Conservation (phyloP, 495 filamentous ascomycete species). For the Penicillium ochrochloron region DNA sequence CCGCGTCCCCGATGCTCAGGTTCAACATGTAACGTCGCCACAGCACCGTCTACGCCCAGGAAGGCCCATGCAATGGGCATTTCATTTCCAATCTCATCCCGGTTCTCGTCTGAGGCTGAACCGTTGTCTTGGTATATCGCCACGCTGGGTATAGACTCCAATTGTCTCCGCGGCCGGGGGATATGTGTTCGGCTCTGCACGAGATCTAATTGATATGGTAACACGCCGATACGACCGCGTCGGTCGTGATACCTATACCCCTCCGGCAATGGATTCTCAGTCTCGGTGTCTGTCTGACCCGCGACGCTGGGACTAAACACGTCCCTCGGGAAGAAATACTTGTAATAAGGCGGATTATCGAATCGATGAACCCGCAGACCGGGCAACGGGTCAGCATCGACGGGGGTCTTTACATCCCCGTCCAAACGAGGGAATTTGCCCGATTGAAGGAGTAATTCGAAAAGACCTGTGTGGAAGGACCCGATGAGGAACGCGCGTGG, state of each 20-base stretch:
- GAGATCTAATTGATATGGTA: constrained; percentile 37
- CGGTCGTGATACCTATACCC: constrained; percentile 40
- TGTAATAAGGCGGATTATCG: constrained; percentile 41
- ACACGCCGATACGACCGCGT: constrained; percentile 30
- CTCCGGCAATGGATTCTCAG: constrained; percentile 27
- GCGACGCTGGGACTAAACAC: constrained; percentile 17
- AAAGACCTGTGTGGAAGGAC: constrained; percentile 39
- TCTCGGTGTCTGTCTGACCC: background rate
- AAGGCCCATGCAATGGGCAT: constrained; percentile 51
- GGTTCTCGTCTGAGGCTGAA: too few relatives aligned
- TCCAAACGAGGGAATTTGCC: constrained; percentile 12
- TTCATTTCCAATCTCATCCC: constrained; percentile 19
- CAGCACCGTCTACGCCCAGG: constrained; percentile 49
- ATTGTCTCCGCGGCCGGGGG: constrained; percentile 36
- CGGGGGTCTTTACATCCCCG: background rate
- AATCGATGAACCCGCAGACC: constrained; percentile 40
- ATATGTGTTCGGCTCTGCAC: constrained; percentile 47
- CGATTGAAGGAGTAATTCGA: constrained; percentile 27
- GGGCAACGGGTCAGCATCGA: constrained; percentile 9
- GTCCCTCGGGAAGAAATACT: constrained; percentile 36
- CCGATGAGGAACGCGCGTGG: constrained; percentile 43
- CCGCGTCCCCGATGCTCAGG: constrained; percentile 51
- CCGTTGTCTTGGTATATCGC: constrained; percentile 34
- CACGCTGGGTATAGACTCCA: constrained; percentile 38
- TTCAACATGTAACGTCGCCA: constrained; percentile 56